Conservation (phyloP, 768 basidiomycete genomes). For the Candolleomyces aberdarensis region DNA sequence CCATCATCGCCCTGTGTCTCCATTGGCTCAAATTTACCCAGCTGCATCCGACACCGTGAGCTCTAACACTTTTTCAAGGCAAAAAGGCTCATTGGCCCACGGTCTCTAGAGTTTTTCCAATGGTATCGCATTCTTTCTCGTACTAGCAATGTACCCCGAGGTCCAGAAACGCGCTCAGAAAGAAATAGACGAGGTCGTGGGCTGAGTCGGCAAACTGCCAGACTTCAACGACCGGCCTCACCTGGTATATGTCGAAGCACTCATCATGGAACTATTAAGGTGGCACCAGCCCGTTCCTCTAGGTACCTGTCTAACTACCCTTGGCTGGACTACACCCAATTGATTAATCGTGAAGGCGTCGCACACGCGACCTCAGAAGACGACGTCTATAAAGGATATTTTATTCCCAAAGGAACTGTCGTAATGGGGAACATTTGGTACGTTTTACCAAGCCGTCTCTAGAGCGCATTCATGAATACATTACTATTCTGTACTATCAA, state of each 20-base stretch:
- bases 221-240: slow-evolving; percentile 11
- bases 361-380: slow-evolving; percentile 31
- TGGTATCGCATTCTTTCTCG: too few relatives aligned
- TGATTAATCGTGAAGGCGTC: slow-evolving; percentile 16
- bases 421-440: slow-evolving; percentile 34
- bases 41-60: too few relatives aligned
- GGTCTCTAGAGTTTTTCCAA: background rate
- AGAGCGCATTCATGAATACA: background rate
- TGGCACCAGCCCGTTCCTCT: slow-evolving; percentile 15
- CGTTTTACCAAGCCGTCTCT: too few relatives aligned
- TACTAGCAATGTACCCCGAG: slow-evolving; percentile 27
- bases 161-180: slow-evolving; percentile 23
- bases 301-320: slow-evolving; percentile 18
- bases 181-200: slow-evolving; percentile 21
- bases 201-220: slow-evolving; percentile 14
- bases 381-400: slow-evolving; percentile 37
- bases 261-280: slow-evolving; percentile 18
- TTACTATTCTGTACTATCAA: slow-evolving; percentile 2
- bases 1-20: too few relatives aligned
- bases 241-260: slow-evolving; percentile 11
- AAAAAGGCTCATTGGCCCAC: background rate
- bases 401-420: slow-evolving; percentile 33
- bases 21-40: background rate
- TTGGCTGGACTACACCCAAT: too few relatives aligned
- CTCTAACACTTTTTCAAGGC: background rate